Percentiles rank a stretch among this genome's conserved stretches.
phyloP scores from a whole-genome alignment of 306 rosid genomes.

The Gillenia trifoliata region DNA sequence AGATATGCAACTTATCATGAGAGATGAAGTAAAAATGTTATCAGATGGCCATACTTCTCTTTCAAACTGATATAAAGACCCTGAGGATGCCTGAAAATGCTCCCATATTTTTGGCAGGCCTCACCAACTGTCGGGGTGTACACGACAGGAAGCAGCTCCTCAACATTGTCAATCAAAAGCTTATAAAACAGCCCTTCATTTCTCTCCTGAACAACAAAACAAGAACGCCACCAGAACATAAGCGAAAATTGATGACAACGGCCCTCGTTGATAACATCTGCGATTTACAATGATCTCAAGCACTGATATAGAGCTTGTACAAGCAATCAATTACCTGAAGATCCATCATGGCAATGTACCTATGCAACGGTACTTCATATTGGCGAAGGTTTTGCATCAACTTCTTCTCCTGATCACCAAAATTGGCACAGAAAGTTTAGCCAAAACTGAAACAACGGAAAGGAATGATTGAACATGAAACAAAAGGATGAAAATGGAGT shows the following conservation, averaged over 20 bases:
- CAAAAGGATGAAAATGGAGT: not conserved
- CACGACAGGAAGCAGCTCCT: conserved; percentile 90
- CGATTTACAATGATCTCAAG: not conserved
- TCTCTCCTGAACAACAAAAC: conserved; percentile 61
- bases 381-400: conserved; percentile 80
- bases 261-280: not conserved
- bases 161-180: conserved; percentile 81
- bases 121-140: conserved; percentile 97
- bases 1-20: conserved; percentile 8
- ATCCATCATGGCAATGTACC: conserved; percentile 92
- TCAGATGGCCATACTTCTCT: conserved; percentile 53
- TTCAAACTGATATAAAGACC: conserved; percentile 91
- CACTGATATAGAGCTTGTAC: not conserved
- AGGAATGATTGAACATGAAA: not conserved
- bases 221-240: conserved; percentile 16
- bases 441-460: not conserved
- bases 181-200: conserved; percentile 91
- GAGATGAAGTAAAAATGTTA: not conserved
- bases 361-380: conserved; percentile 86
- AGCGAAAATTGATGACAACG: not conserved
- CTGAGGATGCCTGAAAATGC: conserved; percentile 89
- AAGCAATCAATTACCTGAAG: conserved; percentile 59
- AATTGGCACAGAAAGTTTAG: conserved; percentile 12
- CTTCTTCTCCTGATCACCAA: conserved; percentile 64
- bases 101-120: conserved; percentile 97